Conservation (phyloP, 2,329 filamentous ascomycete genomes). For the Sarocladiaceae sp. region DNA sequence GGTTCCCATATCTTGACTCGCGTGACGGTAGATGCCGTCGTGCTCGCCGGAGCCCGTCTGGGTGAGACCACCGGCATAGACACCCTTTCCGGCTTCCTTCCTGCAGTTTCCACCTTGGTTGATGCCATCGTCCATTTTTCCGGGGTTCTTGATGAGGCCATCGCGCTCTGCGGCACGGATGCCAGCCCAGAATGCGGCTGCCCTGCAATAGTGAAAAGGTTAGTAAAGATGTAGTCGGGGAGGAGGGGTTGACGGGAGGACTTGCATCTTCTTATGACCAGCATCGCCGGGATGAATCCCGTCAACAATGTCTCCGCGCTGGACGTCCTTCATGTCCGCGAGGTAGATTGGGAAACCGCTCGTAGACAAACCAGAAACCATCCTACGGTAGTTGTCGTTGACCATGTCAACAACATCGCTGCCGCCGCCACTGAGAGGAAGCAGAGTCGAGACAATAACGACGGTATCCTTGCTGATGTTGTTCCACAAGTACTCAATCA, state of each 20-base stretch:
- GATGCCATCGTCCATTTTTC: neutral
- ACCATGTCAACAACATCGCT: neutral
- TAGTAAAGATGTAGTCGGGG: too few relatives aligned
- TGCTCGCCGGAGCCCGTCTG: conserved; percentile 22
- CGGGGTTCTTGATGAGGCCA: neutral
- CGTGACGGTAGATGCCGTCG: conserved; percentile 23
- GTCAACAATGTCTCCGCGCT: too few relatives aligned
- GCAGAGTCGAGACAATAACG: neutral
- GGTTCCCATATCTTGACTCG: conserved; percentile 13
- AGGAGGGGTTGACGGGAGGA: too few relatives aligned
- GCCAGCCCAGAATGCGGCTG: too few relatives aligned
- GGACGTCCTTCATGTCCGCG: neutral
- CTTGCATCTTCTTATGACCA: too few relatives aligned
- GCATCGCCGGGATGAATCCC: too few relatives aligned
- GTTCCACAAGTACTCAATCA: too few relatives aligned
- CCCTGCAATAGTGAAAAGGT: too few relatives aligned
- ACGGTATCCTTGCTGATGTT: neutral
- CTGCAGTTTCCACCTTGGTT: too few relatives aligned
- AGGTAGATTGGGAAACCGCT: conserved; percentile 4
- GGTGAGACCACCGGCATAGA: conserved; percentile 18
- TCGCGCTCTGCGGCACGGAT: too few relatives aligned
- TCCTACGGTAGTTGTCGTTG: neutral
- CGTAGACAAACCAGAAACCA: too few relatives aligned
- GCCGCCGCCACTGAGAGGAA: neutral
- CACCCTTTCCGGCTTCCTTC: conserved; percentile 16